Evolutionary conservation across 1,139 yeast genomes (phyloP).

Genomic region (Magnusiomyces tetraspermus): DNA sequence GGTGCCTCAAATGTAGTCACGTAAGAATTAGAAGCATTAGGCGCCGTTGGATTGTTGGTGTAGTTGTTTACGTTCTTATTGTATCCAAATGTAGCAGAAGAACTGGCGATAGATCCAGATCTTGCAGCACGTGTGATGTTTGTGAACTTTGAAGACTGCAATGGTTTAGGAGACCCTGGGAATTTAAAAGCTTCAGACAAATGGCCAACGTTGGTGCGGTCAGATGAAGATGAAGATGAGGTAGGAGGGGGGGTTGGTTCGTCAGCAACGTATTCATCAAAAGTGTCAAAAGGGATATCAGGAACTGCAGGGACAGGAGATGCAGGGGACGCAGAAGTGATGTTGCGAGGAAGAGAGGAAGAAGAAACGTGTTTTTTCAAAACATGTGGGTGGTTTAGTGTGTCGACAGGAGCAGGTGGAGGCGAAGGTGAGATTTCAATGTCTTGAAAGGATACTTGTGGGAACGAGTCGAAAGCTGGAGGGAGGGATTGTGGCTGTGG

Average conservation of each 20-base stretch:
- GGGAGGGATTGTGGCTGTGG: too few species aligned
- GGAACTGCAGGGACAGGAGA: neutral
- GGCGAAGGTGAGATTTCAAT: neutral
- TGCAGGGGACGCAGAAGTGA: too few species aligned
- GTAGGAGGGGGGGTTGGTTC: too few species aligned
- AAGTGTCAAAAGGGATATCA: neutral
- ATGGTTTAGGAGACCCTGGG: neutral
- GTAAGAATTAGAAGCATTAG: neutral
- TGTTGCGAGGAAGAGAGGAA: neutral
- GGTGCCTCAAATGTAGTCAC: conserved; percentile 3
- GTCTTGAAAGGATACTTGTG: too few species aligned
- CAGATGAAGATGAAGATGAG: too few species aligned
- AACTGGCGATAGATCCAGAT: neutral
- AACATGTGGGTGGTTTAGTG: neutral
- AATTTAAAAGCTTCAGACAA: neutral
- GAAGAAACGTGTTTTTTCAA: neutral
- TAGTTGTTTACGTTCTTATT: neutral
- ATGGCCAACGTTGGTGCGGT: neutral
- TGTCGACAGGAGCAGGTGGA: neutral
- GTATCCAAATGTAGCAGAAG: neutral
- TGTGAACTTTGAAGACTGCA: neutral
- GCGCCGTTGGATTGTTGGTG: neutral
- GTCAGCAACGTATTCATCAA: neutral
- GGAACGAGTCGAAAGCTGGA: too few species aligned
- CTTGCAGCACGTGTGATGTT: neutral